A percentile compares a stretch with the other conserved stretches of the same genome.
phyloP scores from a whole-genome alignment of 2,329 filamentous ascomycete genomes.

The Colletotrichum brevisporum region DNA sequence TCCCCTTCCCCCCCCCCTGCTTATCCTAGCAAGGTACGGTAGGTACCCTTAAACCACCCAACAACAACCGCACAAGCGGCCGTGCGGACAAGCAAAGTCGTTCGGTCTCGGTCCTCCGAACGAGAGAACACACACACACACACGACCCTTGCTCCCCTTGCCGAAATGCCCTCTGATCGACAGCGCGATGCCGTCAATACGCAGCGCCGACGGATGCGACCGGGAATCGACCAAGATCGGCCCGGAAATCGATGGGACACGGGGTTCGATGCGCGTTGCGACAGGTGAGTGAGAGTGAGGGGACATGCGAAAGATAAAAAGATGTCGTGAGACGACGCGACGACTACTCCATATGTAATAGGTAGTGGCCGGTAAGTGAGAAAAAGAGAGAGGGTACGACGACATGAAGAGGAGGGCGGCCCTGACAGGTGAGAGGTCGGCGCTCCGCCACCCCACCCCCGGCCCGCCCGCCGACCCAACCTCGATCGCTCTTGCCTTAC shows the following conservation, averaged over 20 bases:
- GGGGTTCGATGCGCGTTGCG: conserved; percentile 6
- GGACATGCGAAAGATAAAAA: neutral
- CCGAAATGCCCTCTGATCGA: neutral
- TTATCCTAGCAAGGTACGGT: too few relatives aligned
- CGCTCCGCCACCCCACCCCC: conserved; percentile 38
- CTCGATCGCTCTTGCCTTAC: conserved; percentile 15
- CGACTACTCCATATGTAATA: neutral
- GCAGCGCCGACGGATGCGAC: conserved; percentile 15
- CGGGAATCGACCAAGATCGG: neutral
- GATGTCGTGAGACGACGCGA: conserved; percentile 15
- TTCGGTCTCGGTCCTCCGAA: too few relatives aligned
- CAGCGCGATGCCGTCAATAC: neutral
- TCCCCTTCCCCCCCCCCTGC: too few relatives aligned
- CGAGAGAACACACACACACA: too few relatives aligned
- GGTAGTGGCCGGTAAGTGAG: too few relatives aligned
- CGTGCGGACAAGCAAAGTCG: neutral
- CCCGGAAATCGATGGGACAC: neutral
- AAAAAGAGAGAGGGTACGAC: neutral
- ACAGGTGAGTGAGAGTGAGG: neutral
- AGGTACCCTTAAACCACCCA: too few relatives aligned
- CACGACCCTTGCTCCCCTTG: neutral
- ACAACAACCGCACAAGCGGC: neutral
- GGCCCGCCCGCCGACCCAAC: conserved; percentile 30
- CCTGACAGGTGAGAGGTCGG: conserved; percentile 26
- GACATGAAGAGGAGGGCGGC: conserved; percentile 5